Evolutionary conservation across 2,329 filamentous ascomycete species (phyloP), one percentile per base, ranked within the genome.

Genomic region (Mariannaea sp.): DNA sequence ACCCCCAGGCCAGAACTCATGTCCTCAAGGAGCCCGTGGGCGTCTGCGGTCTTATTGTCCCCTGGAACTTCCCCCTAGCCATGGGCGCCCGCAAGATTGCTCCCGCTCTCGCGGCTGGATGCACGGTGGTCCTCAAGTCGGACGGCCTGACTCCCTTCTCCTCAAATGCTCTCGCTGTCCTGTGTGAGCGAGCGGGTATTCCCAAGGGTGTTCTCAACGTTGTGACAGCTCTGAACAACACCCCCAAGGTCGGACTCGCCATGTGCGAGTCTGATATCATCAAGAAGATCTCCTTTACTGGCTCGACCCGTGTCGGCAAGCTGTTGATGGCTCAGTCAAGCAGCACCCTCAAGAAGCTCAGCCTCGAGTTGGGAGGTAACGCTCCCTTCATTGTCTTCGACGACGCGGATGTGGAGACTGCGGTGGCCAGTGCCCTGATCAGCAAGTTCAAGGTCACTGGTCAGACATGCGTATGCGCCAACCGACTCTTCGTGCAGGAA

Each of bases 121-220:
- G 87, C 70, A 88, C 86, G 1, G 81, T 89, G 80, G 91, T 96
- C 0, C 84, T 85, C 58, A 96, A 96, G 74, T 87, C 90, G 13
- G 90, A 92, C 1, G 87, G 87, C 26, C 90, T 96, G 75, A 95
- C 92, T 1, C 92, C 92, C 0, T 92, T 92, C 69, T 94, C 91
- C 14, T 85, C 90, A 0, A 85, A 94, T 39, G 90, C 92, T 2
- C 73, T 96, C 14, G 88, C 88, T 3, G 90, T 95, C 70, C 82
- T 96, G 22, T 89, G 86, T 3, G 82, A 88, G 65, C 85, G 90
- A 19, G 92, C 92, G 7, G 92, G 92, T 16, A 26, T 64, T 3
- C 57, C 58, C 7, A 62, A 65, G 32, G 55, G 67, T 22, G 46
- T 47, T 49, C 70, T 60, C 27, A 69, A 48, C 22, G 14, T 48